Evolutionary conservation across 371 early-diverging fungal genomes (phyloP).

Genomic region (Mortierella sp.): DNA sequence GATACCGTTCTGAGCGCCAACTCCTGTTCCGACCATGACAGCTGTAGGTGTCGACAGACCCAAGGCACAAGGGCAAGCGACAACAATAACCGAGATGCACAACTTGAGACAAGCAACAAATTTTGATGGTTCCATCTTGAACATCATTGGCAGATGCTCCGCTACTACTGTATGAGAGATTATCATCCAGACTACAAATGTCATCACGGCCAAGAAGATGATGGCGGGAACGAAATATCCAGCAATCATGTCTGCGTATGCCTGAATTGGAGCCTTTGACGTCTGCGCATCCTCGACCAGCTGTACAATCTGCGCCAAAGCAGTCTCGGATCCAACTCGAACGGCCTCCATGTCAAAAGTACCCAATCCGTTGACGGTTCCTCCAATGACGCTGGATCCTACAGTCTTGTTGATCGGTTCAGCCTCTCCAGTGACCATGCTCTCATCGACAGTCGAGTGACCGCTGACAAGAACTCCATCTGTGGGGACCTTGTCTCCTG

Average conservation of each 20-base stretch:
- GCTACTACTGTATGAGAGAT: slow-evolving; percentile 63
- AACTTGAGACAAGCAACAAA: slow-evolving; percentile 89
- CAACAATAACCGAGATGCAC: slow-evolving; percentile 95
- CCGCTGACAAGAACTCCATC: slow-evolving; percentile 95
- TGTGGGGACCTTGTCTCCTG: slow-evolving; percentile 94
- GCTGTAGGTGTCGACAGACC: slow-evolving; percentile 97
- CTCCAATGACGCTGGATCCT: slow-evolving; percentile 86
- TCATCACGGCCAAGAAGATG: slow-evolving; percentile 75
- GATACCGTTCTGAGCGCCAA: slow-evolving; percentile 93
- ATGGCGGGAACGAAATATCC: slow-evolving; percentile 93
- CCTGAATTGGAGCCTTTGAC: slow-evolving; percentile 89
- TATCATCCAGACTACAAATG: slow-evolving; percentile 85
- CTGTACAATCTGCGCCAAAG: slow-evolving; percentile 88
- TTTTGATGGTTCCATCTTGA: slow-evolving; percentile 73
- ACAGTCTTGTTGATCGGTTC: slow-evolving; percentile 85
- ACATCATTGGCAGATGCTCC: slow-evolving; percentile 64
- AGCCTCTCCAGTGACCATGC: slow-evolving; percentile 98
- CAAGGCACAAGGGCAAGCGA: slow-evolving; percentile 97
- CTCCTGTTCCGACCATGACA: slow-evolving; percentile 98
- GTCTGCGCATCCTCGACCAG: slow-evolving; percentile 93
- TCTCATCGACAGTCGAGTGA: slow-evolving; percentile 92
- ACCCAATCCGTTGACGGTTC: slow-evolving; percentile 92
- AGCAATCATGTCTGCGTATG: slow-evolving; percentile 85
- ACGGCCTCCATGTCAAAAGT: slow-evolving; percentile 79
- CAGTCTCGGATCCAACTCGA: slow-evolving; percentile 87